Evolutionary conservation across 495 filamentous ascomycete species (phyloP), one percentile per base, ranked within the genome.

Genomic region (Aspergillus wentii): DNA sequence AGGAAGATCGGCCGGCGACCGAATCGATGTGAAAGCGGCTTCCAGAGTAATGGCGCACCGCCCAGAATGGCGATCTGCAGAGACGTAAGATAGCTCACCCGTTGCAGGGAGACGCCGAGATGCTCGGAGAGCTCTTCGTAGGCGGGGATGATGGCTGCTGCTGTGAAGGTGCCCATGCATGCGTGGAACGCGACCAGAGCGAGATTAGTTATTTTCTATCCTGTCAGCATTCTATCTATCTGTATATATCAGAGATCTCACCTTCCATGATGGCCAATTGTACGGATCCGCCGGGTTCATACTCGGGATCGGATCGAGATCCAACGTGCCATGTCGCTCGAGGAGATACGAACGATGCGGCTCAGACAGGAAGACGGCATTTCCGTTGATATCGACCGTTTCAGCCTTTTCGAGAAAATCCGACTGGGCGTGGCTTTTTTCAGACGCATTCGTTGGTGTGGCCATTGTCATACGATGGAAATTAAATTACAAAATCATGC

Each of bases 121-220:
- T 74, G 70, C 5, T 51, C 41, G 6, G 71, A 53, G 26, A 78
- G 71, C 17, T 61, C 35, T 37, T 62, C 58, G 41, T 71, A 79
- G 18, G 71, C 75, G 5, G 69, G 66, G 31, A 76, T 76, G 38
- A 78, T 75, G 16, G 56, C 52, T 1, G 73, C 66, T 0, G 75
- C 75, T 1, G 59, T 75, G 48, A 79, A 76, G 5, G 75, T 79
- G 6, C 71, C 61, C 71, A 78, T 77, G 37, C 61, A 68, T 8
- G 73, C 74, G 38, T 79, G 72, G 46, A 77, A 74, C 0, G 72
- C 64, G 16, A 79, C 69, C 6, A 77, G 64, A n/a, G 64, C 15
- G 3, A 79, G 56, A 33, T 79, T 77, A 35, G 59, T 28, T 3
- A 52, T 53, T 74, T 77, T 79, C 72, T 76, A 44, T 17, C 22